Evolutionary conservation across 2,329 filamentous ascomycete genomes (phyloP), one percentile per base, ranked within the genome.

Genomic region (Cytospora piceicola): DNA sequence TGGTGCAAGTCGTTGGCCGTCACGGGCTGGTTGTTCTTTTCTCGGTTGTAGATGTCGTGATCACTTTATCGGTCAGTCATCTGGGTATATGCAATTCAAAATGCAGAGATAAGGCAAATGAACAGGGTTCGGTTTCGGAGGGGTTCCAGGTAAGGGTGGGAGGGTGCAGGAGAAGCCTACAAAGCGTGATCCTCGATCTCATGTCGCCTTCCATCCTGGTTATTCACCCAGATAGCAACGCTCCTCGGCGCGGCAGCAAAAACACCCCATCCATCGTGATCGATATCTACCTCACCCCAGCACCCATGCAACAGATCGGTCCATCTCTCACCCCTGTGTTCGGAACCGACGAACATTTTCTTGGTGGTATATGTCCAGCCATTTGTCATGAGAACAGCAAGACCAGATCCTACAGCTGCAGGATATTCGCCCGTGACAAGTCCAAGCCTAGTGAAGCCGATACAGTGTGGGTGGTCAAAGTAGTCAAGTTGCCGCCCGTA

Each of bases 401-500:
- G 78, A 0, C 86, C 86, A 32, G 74, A 80, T 51, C 85, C 85
- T 22, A 73, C 80, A 36, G 77, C 80, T 67, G 80, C 79, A 15
- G 20, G 30, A 22, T n/a, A 55, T 11, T 22, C n/a, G 14, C 17
- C 29, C 71, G 72, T 80, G 73, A 75, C 75, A 61, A 78, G 85
- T 0, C 86, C 87, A 29, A 79, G 77, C 27, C 82, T 77, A 0
- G 82, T 79, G 70, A 83, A 84, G 60, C 88, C 88, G 62, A 91
- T 82, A 73, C 86, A 89, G 61, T 84, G 83, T 15, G 81, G 76
- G 12, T 81, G 76, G 70, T 89, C 83, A 69, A 88, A 88, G 72
- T 90, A 91, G 70, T 91, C 27, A 83, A 52, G 77, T 72, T 91
- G 88, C 29, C 80, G 76, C 9, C 89, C 89, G 69, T 91, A 90